Percentiles rank a stretch among this genome's conserved stretches.
Evolutionary conservation across 208 protist genomes (phyloP).

Genomic region (Entamoeba histolytica): DNA sequence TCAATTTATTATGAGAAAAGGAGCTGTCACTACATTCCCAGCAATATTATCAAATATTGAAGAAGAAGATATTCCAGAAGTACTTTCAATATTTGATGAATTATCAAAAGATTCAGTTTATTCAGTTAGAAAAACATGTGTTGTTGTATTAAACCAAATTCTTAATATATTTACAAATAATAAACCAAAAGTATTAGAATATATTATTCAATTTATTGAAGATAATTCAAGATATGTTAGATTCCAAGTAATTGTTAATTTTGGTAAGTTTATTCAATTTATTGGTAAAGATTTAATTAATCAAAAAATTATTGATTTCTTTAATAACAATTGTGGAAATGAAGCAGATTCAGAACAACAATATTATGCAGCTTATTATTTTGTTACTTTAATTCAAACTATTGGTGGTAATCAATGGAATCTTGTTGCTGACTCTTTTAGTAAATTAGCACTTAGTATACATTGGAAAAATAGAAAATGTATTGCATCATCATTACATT

Average conservation of each 20-base stretch:
- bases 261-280: neutral
- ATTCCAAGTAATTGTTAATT: neutral
- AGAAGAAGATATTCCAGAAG: neutral
- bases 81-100: neutral
- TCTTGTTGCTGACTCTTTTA: neutral
- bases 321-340: neutral
- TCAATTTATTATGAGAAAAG: neutral
- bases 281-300: neutral
- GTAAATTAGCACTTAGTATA: neutral
- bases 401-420: neutral
- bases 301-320: neutral
- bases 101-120: neutral
- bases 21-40: neutral
- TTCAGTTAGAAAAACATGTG: neutral
- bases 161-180: neutral
- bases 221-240: neutral
- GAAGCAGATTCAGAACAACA: neutral
- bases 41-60: neutral
- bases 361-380: neutral
- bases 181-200: neutral
- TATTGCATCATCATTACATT: neutral
- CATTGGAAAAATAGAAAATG: neutral
- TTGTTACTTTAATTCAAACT: neutral
- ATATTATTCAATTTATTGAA: neutral
- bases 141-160: neutral